Evolutionary conservation across 1,139 yeast genomes (phyloP).

Genomic region (Citeromyces siamensis): DNA sequence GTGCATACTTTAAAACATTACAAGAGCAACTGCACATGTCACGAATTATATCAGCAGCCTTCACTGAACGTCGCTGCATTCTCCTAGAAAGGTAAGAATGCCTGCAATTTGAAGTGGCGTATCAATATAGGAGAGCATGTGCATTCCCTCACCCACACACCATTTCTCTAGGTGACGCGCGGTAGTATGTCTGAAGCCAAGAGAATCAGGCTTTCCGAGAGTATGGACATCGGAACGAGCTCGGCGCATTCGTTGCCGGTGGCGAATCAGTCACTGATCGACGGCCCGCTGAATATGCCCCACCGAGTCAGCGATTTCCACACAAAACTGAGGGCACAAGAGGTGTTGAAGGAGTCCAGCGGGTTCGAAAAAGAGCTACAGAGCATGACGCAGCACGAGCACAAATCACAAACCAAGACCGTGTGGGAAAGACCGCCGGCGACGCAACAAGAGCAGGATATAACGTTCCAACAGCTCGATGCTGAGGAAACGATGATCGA

Average conservation of each 20-base stretch:
- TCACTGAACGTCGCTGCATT: too few species aligned
- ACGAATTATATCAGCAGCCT: too few species aligned
- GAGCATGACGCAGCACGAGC: conserved; percentile 27
- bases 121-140: neutral
- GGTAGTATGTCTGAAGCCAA: conserved; percentile 2
- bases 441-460: conserved; percentile 34
- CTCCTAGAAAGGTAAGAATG: too few species aligned
- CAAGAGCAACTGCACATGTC: too few species aligned
- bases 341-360: conserved; percentile 31
- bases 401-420: conserved; percentile 43
- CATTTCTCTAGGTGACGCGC: conserved; percentile 2
- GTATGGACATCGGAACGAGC: conserved; percentile 14
- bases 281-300: conserved; percentile 14
- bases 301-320: conserved; percentile 14
- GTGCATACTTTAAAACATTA: too few species aligned
- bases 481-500: conserved; percentile 70
- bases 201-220: conserved; percentile 10
- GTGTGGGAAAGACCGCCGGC: conserved; percentile 44
- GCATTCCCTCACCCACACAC: neutral
- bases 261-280: conserved; percentile 22
- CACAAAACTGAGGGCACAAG: conserved; percentile 16
- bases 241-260: conserved; percentile 33
- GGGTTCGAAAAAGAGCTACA: conserved; percentile 54
- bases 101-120: neutral
- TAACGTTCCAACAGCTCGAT: conserved; percentile 85